Percentiles rank a stretch among this genome's conserved stretches.
Conservation (phyloP, 2,329 filamentous ascomycete species). For the Clarireedia paspali region DNA sequence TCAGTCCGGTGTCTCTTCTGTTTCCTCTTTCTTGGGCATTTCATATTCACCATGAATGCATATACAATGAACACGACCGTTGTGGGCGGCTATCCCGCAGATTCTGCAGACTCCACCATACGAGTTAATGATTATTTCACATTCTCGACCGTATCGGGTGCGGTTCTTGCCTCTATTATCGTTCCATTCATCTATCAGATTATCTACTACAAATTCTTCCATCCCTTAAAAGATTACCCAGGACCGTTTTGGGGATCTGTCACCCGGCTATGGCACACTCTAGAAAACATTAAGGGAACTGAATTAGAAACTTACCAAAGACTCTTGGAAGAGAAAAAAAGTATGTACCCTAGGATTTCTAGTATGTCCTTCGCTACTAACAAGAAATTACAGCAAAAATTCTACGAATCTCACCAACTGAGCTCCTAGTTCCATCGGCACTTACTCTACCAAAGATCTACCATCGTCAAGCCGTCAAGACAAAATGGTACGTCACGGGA, state of each 20-base stretch:
- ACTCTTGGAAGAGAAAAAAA: slow-evolving; percentile 40
- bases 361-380: neutral
- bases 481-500: slow-evolving; percentile 50
- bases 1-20: neutral
- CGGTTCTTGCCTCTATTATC: neutral
- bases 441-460: slow-evolving; percentile 49
- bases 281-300: slow-evolving; percentile 40
- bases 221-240: slow-evolving; percentile 44
- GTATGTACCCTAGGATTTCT: slow-evolving; percentile 26
- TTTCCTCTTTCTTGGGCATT: neutral
- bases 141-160: neutral
- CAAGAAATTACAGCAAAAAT: slow-evolving; percentile 36
- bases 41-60: neutral
- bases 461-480: slow-evolving; percentile 47
- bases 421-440: slow-evolving; percentile 45
- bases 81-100: neutral
- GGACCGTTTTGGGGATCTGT: slow-evolving; percentile 48
- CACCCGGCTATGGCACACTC: slow-evolving; percentile 44
- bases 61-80: neutral
- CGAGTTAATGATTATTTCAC: neutral
- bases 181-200: slow-evolving; percentile 31
- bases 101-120: neutral
- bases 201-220: slow-evolving; percentile 43
- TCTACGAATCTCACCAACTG: slow-evolving; percentile 44
- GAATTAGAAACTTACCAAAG: slow-evolving; percentile 37